Evolutionary conservation across 202 grass and related monocot genomes (phyloP), one percentile per base, ranked within the genome.

Genomic region (Dendrocalamus latiflorus): DNA sequence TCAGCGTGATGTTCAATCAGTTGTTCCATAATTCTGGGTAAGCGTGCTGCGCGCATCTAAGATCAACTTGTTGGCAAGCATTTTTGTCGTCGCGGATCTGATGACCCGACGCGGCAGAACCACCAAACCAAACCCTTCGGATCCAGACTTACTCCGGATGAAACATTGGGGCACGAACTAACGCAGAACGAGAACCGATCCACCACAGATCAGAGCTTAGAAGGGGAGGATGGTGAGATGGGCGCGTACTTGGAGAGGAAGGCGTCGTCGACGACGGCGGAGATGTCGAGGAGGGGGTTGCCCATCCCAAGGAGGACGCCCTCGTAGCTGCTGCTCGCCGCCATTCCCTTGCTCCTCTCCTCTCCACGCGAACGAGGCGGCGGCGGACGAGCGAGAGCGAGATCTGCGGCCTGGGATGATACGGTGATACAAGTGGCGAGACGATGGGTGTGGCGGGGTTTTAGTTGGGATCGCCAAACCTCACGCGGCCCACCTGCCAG

Each of bases 261-360:
- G n/a, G n/a, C n/a, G n/a, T n/a, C n/a, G n/a, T 99, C 96, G 83
- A 99, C 96, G 60, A 93, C 87, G 41, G 96, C 93, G 26, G 96
- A 99, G 64, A 99, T 99, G 89, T 99, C 96, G 70, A 99, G 93
- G 56, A 99, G 96, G 71, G 96, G 96, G 56, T 99, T 99, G 17
- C 96, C 93, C 96, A 95, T 99, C 74, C 96, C 96, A 49, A 99
- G 72, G 66, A 16, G n/a, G n/a, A 99, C 59, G n/a, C 96, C 96
- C 44, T 99, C 92, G n/a, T n/a, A n/a, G n/a, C n/a, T n/a, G n/a
- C n/a, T n/a, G n/a, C n/a, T n/a, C n/a, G n/a, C n/a, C n/a, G n/a
- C n/a, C n/a, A n/a, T n/a, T n/a, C n/a, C n/a, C n/a, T n/a, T n/a
- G n/a, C n/a, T n/a, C n/a, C n/a, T n/a, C n/a, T n/a, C n/a, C n/a